Evolutionary conservation across 805 yeast species (phyloP), one percentile per base, ranked within the genome.

Genomic region (Saturnispora galanensis): DNA sequence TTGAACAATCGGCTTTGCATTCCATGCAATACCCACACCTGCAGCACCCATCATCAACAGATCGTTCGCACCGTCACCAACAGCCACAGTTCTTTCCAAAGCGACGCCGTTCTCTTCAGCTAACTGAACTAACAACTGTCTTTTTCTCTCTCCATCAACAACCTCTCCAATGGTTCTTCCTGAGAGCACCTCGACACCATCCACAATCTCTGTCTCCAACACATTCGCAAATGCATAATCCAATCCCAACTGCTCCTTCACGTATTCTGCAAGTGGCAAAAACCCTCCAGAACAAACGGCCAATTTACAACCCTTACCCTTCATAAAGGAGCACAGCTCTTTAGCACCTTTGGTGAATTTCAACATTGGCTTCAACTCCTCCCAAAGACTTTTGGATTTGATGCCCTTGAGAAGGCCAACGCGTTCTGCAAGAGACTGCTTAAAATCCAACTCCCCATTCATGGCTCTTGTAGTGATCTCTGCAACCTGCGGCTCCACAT

Each of bases 21-120:
- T 84, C 94, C 96, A 93, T 0, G 98, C 98, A 44, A 93, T 71
- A 16, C 98, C 98, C 59, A 78, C 84, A 0, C 97, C 97, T 2
- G 96, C 96, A 11, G 65, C 76, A 2, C 68, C 74, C 97, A 93
- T 93, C 88, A 94, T 94, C 38, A 76, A 74, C 57, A 93, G 68
- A 65, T 93, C 99, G 57, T 93, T 93, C 18, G 97, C 96, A 33
- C 99, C 99, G 60, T 93, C 97, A 32, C 97, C 97, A 33, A 90
- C 84, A 40, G 96, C 96, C 38, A 84, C 81, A 1, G 81, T 80
- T 4, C 69, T 58, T 36, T 59, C 59, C 10, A 77, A 64, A 17
- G 73, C 74, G 31, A 84, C 67, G 10, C 62, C 62, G 51, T 79
- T 81, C 35, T 70, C 71, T 5, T 60, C 52, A 1, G 90, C 82